Conservation (phyloP, 2,329 filamentous ascomycete species). For the Fusarium poae region DNA sequence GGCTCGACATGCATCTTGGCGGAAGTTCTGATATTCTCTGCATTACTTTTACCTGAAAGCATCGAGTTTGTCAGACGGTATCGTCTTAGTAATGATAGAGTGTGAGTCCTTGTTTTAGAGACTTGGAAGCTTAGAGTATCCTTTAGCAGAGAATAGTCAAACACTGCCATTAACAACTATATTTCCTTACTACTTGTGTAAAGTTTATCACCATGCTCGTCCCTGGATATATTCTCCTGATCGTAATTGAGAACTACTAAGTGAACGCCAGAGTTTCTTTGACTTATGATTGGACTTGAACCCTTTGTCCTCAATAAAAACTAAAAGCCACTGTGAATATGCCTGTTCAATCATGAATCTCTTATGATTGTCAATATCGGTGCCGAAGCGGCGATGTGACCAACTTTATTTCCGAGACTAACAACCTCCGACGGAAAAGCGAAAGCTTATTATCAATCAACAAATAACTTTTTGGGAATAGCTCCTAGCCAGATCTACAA, state of each 20-base stretch:
- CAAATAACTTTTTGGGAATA: neutral
- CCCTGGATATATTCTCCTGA: neutral
- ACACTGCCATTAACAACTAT: too few species aligned
- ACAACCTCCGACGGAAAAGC: neutral
- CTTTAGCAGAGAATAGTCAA: neutral
- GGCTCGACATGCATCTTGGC: too few species aligned
- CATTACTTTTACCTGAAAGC: neutral
- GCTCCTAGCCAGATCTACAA: neutral
- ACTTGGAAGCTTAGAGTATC: too few species aligned
- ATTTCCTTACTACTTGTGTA: neutral
- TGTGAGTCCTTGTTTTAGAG: too few species aligned
- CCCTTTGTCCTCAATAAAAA: rapidly evolving
- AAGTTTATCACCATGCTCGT: neutral
- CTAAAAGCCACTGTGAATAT: neutral
- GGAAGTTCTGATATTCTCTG: neutral
- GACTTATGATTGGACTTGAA: neutral
- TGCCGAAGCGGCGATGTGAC: neutral
- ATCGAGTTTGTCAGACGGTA: neutral
- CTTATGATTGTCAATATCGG: neutral
- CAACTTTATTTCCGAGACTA: neutral
- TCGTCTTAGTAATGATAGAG: neutral
- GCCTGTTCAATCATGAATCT: too few species aligned
- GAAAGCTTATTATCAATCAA: slow-evolving; percentile 1
- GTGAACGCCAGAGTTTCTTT: neutral
- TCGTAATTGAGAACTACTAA: neutral